Conservation (phyloP, 2,329 filamentous ascomycete genomes). For the Exophiala aquamarina region DNA sequence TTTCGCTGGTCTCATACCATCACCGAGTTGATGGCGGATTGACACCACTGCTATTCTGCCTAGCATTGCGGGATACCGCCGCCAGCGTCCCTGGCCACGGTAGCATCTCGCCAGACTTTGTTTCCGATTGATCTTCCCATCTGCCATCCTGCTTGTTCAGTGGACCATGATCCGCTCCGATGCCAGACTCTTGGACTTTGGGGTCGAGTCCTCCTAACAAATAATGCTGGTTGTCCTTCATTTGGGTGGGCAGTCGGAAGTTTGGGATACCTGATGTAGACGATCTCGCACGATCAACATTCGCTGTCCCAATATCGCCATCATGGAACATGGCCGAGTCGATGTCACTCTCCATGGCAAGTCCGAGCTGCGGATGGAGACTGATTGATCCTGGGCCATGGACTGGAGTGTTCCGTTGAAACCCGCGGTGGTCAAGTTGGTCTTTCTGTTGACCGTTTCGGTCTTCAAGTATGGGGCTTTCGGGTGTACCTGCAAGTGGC, state of each 20-base stretch:
- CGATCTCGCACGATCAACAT: slow-evolving; percentile 6
- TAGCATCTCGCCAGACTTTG: not conserved
- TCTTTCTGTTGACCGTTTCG: not conserved
- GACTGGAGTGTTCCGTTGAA: slow-evolving; percentile 1
- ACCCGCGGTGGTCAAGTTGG: too few relatives aligned
- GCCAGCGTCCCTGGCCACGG: slow-evolving; percentile 22
- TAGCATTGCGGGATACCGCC: slow-evolving; percentile 5
- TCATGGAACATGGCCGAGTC: slow-evolving; percentile 14
- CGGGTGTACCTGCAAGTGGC: too few relatives aligned
- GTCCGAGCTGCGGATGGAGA: slow-evolving; percentile 3
- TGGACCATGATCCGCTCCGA: not conserved
- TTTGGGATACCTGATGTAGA: slow-evolving; percentile 2
- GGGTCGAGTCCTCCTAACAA: too few relatives aligned
- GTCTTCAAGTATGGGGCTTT: slow-evolving; percentile 1
- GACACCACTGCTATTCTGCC: slow-evolving; percentile 4
- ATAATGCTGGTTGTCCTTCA: too few relatives aligned
- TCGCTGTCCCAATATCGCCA: slow-evolving; percentile 3
- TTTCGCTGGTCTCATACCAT: too few relatives aligned
- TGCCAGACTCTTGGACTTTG: too few relatives aligned
- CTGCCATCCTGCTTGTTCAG: not conserved
- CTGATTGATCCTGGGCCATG: not conserved
- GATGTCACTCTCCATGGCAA: slow-evolving; percentile 1
- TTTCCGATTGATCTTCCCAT: slow-evolving; percentile 5
- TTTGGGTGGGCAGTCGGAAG: not conserved
- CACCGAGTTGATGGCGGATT: not conserved